phyloP scores from a whole-genome alignment of 345 rosid species.

The Salix caprea region DNA sequence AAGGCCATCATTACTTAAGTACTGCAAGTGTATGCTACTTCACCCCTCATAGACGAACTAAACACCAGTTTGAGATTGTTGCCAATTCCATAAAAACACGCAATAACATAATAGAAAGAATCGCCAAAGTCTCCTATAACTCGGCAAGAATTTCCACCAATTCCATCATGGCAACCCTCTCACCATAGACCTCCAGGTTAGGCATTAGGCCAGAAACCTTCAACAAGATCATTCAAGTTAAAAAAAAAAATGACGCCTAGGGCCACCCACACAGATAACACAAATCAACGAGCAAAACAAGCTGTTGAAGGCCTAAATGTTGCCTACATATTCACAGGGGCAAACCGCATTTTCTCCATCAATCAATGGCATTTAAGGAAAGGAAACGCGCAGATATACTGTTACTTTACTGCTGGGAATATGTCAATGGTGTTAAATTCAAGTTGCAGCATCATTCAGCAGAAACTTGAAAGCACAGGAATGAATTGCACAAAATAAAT shows the following conservation, averaged over 20 bases:
- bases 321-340: constrained; percentile 7
- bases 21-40: constrained; percentile 68
- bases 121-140: constrained; percentile 57
- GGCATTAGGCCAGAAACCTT: constrained; percentile 92
- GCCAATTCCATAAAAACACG: constrained; percentile 75
- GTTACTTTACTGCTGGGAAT: not conserved
- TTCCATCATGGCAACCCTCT: constrained; percentile 64
- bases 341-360: constrained; percentile 3
- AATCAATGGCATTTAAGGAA: not conserved
- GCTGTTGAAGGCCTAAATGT: constrained; percentile 8
- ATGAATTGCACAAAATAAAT: not conserved
- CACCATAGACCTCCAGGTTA: constrained; percentile 93
- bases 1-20: constrained; percentile 98
- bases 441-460: not conserved
- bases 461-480: not conserved
- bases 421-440: not conserved
- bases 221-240: constrained; percentile 95
- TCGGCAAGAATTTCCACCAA: constrained; percentile 59
- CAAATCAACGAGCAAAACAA: constrained; percentile 32
- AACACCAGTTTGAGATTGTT: constrained; percentile 85
- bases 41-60: constrained; percentile 83
- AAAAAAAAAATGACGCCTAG: constrained; percentile 29
- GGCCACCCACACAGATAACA: constrained; percentile 36
- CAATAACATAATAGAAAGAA: constrained; percentile 69
- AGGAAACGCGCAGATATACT: not conserved